phyloP scores from a whole-genome alignment of 2,329 filamentous ascomycete species.

The Torrubiellomyces zombiae region DNA sequence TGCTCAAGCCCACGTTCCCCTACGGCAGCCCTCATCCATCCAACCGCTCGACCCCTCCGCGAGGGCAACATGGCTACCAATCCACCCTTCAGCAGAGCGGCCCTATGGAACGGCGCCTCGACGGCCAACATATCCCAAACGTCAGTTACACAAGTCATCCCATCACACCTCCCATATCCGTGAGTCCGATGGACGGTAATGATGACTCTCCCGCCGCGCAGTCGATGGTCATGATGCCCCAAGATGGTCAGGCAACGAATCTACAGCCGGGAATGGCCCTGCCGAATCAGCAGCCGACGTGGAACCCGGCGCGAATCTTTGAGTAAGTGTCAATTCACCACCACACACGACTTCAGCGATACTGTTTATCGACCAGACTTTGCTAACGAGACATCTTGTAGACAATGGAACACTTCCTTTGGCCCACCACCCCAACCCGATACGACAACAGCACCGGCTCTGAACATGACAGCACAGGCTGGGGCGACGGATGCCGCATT shows the following conservation, averaged over 20 bases:
- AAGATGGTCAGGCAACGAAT: constrained; percentile 35
- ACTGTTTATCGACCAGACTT: not conserved
- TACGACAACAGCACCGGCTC: constrained; percentile 25
- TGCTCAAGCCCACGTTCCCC: constrained; percentile 74
- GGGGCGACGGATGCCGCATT: no score
- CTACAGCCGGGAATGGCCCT: constrained; percentile 40
- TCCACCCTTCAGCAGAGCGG: constrained; percentile 26
- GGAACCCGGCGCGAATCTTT: constrained; percentile 81
- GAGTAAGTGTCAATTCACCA: constrained; percentile 56
- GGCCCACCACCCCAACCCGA: constrained; percentile 41
- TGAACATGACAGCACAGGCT: no score
- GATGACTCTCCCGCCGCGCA: constrained; percentile 59
- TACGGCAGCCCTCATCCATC: constrained; percentile 62
- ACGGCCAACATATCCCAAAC: constrained; percentile 35
- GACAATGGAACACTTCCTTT: constrained; percentile 93
- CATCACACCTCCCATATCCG: constrained; percentile 67
- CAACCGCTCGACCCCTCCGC: constrained; percentile 45
- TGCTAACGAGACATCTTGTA: constrained; percentile 17
- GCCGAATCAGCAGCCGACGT: constrained; percentile 49
- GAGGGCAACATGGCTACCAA: constrained; percentile 32
- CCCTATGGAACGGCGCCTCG: constrained; percentile 38
- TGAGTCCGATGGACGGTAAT: constrained; percentile 56
- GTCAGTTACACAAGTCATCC: constrained; percentile 55
- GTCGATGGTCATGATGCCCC: constrained; percentile 55
- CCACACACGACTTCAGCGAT: no score